These are phyloP conservation scores for Pseudocercospora fuligena DNA, from an alignment of 2,329 filamentous ascomycete genomes.

Conservation along the genomic window DNA sequence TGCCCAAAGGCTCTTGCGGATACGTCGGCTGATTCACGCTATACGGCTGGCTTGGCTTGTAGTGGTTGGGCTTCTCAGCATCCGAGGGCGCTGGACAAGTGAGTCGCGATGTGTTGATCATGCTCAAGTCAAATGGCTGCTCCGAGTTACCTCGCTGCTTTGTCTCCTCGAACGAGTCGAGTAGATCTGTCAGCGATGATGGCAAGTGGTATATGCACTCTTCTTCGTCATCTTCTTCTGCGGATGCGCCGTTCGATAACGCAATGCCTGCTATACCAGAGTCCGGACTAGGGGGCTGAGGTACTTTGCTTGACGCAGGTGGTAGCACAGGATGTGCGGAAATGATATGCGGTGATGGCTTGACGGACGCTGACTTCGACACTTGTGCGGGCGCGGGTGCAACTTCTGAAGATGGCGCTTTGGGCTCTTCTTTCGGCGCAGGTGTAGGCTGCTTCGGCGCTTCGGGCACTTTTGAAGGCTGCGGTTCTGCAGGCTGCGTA, in stretches of 20 bases:
- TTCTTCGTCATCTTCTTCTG: slow-evolving; percentile 54
- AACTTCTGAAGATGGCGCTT: slow-evolving; percentile 25
- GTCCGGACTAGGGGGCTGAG: slow-evolving; percentile 41
- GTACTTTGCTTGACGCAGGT: slow-evolving; percentile 26
- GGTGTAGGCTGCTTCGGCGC: slow-evolving; percentile 36
- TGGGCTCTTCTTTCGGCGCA: slow-evolving; percentile 36
- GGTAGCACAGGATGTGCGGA: slow-evolving; percentile 43
- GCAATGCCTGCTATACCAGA: slow-evolving; percentile 42
- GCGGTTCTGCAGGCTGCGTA: slow-evolving; percentile 40
- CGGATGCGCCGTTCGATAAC: slow-evolving; percentile 58
- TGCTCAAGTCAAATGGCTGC: slow-evolving; percentile 68
- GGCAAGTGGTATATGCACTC: slow-evolving; percentile 92
- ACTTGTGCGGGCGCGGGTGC: slow-evolving; percentile 20
- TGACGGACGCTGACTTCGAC: slow-evolving; percentile 34
- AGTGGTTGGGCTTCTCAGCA: slow-evolving; percentile 79
- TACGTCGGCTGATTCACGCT: slow-evolving; percentile 78
- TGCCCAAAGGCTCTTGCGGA: slow-evolving; percentile 86
- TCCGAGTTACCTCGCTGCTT: slow-evolving; percentile 69
- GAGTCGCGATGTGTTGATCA: slow-evolving; percentile 76
- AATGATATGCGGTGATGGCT: slow-evolving; percentile 43
- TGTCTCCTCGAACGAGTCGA: slow-evolving; percentile 86
- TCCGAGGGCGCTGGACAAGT: slow-evolving; percentile 77
- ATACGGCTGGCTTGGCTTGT: slow-evolving; percentile 81
- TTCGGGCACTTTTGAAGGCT: slow-evolving; percentile 34
- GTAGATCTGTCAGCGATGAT: slow-evolving; percentile 82